Base-by-base conservation (phyloP, 2,329 filamentous ascomycete genomes). In the Endoconidiophora laricicola region DNA sequence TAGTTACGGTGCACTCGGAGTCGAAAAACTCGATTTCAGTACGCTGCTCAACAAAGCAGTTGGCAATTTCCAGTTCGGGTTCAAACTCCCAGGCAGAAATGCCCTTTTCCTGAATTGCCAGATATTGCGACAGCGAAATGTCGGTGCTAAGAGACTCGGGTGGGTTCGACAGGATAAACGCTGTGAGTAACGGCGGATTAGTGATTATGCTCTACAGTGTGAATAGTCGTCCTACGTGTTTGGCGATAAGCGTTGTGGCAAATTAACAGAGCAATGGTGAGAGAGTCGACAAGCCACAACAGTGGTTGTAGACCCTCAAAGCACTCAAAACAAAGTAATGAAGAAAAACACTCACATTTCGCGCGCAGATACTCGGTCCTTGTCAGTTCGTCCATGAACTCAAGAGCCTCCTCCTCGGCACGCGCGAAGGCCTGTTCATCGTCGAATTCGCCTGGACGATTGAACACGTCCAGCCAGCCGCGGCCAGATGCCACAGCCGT, bases 61-160 rank as follows among this genome's bases (percentile, higher is more conserved):
- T 96, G 57, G 91, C 91, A 57, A 96, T 95, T 66, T 98, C 91
- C 36, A 96, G 69, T 65, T 98, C 91, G n/a, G 91, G 91, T 64
- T 96, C 91, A 60, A 98, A 98, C 64, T 98, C 91, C 91, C 91
- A 98, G 5, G 91, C 91, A 4, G 91, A 94, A n/a, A 98, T 90
- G 46, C 91, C 91, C 65, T 98, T 98, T 69, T 98, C 91, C 68
- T 98, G 91, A 57, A 98, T 98, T 40, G 91, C 91, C 53, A 98
- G 75, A 63, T 94, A 96, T 63, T 98, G 91, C 36, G 91, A 96
- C 56, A 98, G 69, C 20, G 91, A 96, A 56, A 98, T 98, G 62
- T 98, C 91, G 57, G 91, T 96, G 60, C 91, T 87, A 52, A 90
- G 70, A 6, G 91, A 96, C 65, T 98, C 91, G 56, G 91, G 87